Evolutionary conservation across 352 stramenopile genomes (phyloP), one percentile per base, ranked within the genome.

Genomic region (Globisporangium cystogenes): DNA sequence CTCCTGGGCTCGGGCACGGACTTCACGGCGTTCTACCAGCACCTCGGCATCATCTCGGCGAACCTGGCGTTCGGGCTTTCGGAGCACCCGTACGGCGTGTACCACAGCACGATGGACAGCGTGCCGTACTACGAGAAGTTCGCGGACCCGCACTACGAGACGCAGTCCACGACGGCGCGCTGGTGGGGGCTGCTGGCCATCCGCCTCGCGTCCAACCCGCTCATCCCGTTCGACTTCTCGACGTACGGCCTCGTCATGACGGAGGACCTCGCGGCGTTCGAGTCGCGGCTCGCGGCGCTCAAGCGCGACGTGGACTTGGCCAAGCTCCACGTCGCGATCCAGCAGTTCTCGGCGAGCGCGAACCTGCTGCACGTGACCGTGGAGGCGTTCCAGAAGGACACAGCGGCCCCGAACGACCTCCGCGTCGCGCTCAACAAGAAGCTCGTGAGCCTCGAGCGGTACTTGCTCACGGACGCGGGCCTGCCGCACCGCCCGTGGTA

Each of bases 31-130:
- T 95, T 95, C 58, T 71, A 89, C 42, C 76, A 93, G 53, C 76
- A 90, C 59, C 59, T 95, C 36, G 86, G 86, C 21, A 78, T 95
- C 36, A 68, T 86, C 20, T 85, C 70, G 15, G 68, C 89, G 15
- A 83, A 90, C 49, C 67, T 95, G 41, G 64, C 57, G 12, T 93
- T 89, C 31, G 49, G 27, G 4, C 35, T 78, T 23, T 55, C 48
- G 8, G 61, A 23, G 16, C 44, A 51, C 2, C 57, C 51, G 18
- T 91, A 92, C 55, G 86, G 84, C 26, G 68, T 76, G 33, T 95
- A 96, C 59, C 88, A 97, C 60, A 90, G 71, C 53, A 74, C 78
- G 21, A 96, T 95, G 72, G 86, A 97, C 58, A 92, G 72, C 35
- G 76, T 93, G 53, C 60, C 43, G 44, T 96, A 83, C 53, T 71